These are phyloP conservation scores for Botryosphaeria dothidea DNA, from an alignment of 2,329 filamentous ascomycete species.

Conservation along the genomic window DNA sequence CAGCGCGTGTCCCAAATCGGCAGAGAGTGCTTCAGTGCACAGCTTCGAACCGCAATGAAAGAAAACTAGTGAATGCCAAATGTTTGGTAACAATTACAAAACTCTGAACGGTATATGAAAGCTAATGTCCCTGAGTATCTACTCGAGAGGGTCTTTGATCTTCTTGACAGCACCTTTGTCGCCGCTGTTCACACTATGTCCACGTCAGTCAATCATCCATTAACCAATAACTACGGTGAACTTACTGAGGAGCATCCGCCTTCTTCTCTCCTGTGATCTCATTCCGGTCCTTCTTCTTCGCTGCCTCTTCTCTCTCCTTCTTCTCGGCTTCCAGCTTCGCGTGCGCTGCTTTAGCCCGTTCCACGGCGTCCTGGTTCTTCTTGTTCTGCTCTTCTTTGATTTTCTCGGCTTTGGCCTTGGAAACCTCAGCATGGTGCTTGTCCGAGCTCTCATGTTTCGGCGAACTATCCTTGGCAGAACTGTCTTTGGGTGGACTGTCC, in stretches of 20 bases:
- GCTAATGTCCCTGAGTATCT: background rate
- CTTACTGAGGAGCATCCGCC: constrained; percentile 14
- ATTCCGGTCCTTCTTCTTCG: background rate
- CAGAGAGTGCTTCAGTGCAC: background rate
- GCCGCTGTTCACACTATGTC: background rate
- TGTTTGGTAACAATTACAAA: constrained; percentile 5
- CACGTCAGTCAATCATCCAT: background rate
- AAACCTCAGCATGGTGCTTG: background rate
- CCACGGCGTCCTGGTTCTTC: background rate
- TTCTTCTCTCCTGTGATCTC: constrained; percentile 10
- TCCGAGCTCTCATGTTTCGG: background rate
- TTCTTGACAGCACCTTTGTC: constrained; percentile 2
- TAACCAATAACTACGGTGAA: background rate
- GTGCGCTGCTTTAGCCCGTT: background rate
- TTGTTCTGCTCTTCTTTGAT: constrained; percentile 2
- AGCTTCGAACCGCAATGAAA: constrained; percentile 1
- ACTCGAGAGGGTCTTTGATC: constrained; percentile 20
- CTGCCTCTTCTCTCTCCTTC: background rate
- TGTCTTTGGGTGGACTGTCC: background rate
- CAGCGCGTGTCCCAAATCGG: background rate
- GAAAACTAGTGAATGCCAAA: constrained; percentile 5
- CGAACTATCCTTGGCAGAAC: background rate
- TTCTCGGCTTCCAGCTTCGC: background rate
- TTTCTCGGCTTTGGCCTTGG: constrained; percentile 10
- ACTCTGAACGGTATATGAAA: constrained; percentile 5